phyloP scores from a whole-genome alignment of 768 basidiomycete genomes.

The Leccinum olivaceopallidum region DNA sequence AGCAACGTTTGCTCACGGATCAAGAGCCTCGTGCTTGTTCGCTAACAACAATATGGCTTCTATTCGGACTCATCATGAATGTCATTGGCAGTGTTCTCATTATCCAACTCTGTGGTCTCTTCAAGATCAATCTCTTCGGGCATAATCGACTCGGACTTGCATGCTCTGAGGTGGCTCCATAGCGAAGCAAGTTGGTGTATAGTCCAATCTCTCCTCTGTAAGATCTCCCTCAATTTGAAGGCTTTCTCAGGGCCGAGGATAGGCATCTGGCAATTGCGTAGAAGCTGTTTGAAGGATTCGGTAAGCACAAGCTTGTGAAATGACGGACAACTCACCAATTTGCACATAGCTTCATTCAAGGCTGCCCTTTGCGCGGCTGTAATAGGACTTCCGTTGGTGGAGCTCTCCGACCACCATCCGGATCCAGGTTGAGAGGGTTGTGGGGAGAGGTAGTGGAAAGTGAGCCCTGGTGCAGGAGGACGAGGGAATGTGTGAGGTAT shows the following conservation, averaged over 20 bases:
- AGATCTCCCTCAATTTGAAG: not conserved
- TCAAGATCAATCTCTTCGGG: no score
- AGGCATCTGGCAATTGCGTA: not conserved
- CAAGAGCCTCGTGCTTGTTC: no score
- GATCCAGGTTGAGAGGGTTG: not conserved
- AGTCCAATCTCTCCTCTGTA: no score
- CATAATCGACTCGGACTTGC: no score
- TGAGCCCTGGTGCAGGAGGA: not conserved
- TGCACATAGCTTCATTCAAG: not conserved
- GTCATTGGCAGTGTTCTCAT: no score
- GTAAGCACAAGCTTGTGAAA: not conserved
- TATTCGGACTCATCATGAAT: no score
- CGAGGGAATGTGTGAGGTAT: not conserved
- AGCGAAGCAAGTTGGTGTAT: no score
- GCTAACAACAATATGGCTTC: no score
- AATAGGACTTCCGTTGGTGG: not conserved
- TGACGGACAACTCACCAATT: not conserved
- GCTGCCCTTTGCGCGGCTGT: not conserved
- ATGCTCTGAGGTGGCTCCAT: accelerated
- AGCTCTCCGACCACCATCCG: no score
- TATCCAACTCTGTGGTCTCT: no score
- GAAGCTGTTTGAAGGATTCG: not conserved
- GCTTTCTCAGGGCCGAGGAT: not conserved
- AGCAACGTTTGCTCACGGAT: no score
- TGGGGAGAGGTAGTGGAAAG: no score